Conservation (phyloP, 176 grass and related monocot species). For the Triticum urartu region DNA sequence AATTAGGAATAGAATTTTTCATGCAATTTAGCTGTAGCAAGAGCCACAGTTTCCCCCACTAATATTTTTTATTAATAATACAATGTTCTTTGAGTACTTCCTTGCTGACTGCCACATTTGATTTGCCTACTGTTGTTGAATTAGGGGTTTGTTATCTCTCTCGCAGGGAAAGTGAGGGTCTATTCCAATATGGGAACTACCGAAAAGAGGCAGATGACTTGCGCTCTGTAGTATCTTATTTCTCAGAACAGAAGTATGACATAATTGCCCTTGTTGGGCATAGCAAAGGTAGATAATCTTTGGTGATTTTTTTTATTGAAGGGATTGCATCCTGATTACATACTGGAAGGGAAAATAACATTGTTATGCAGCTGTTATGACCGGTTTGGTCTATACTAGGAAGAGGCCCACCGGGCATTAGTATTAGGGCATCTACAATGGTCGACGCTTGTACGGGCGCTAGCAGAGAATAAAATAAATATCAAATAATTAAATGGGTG, state of each 20-base stretch:
- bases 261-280: conserved; percentile 83
- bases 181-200: conserved; percentile 79
- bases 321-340: too few species aligned
- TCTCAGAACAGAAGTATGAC: conserved; percentile 60
- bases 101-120: not conserved
- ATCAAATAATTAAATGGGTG: too few species aligned
- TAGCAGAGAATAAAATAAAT: too few species aligned
- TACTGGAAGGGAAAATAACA: too few species aligned
- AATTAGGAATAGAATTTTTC: not conserved
- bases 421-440: too few species aligned
- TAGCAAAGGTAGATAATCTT: conserved; percentile 67
- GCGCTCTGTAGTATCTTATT: conserved; percentile 55
- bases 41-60: not conserved
- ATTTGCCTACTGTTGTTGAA: not conserved
- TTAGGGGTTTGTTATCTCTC: conserved; percentile 6
- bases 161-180: conserved; percentile 77
- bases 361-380: too few species aligned
- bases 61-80: not conserved
- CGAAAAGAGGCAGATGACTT: conserved; percentile 78
- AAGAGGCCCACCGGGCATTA: too few species aligned
- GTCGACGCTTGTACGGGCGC: too few species aligned
- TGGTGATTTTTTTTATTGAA: too few species aligned
- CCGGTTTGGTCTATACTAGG: too few species aligned
- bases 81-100: not conserved
- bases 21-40: not conserved